Evolutionary conservation across 2,329 filamentous ascomycete species (phyloP).

Genomic region (Fusarium temperatum): DNA sequence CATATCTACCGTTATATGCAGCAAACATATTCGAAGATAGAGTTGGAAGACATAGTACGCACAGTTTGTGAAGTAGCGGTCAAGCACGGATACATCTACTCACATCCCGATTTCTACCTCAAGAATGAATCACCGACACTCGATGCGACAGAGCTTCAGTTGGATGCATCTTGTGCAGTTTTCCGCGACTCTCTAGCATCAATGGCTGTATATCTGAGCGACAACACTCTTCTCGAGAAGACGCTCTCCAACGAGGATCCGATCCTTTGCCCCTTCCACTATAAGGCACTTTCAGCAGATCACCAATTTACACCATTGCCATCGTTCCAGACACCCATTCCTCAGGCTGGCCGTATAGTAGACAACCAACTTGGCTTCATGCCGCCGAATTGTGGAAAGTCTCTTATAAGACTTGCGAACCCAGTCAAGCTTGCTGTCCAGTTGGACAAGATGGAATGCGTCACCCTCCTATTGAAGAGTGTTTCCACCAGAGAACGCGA

Average conservation of each 20-base stretch:
- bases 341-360: rapidly evolving
- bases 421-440: background rate
- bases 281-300: rapidly evolving
- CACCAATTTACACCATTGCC: rapidly evolving
- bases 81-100: background rate
- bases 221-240: background rate
- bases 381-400: background rate
- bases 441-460: background rate
- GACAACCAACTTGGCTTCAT: background rate
- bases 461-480: background rate
- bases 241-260: background rate
- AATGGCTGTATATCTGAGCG: background rate
- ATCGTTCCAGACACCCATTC: background rate
- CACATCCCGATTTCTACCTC: background rate
- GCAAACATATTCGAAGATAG: rapidly evolving
- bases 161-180: background rate
- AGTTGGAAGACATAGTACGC: background rate
- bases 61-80: background rate
- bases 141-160: no score
- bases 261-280: background rate
- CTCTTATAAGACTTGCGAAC: background rate
- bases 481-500: rapidly evolving
- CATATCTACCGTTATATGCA: background rate
- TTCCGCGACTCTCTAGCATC: background rate
- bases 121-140: rapidly evolving